Evolutionary conservation across 495 filamentous ascomycete species (phyloP), one percentile per base, ranked within the genome.

Genomic region (Physcia stellaris): DNA sequence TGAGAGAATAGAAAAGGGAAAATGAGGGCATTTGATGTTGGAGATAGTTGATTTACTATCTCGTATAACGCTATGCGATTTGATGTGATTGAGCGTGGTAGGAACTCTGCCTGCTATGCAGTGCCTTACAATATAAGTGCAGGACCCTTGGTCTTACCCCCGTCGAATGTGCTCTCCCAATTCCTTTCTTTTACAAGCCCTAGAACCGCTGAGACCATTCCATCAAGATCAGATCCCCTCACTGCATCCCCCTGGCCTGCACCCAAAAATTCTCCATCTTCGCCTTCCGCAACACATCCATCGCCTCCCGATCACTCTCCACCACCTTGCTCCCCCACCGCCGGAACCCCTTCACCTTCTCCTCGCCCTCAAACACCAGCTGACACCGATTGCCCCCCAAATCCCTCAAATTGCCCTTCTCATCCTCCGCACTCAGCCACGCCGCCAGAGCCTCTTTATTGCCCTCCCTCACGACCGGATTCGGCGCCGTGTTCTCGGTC

Each of bases 181-280:
- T n/a, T n/a, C n/a, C n/a, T n/a, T n/a, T n/a, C n/a, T n/a, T n/a
- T n/a, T n/a, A n/a, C n/a, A n/a, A n/a, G n/a, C n/a, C n/a, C n/a
- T n/a, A n/a, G n/a, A n/a, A n/a, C n/a, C n/a, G n/a, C n/a, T n/a
- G n/a, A n/a, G n/a, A n/a, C n/a, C n/a, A n/a, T 21, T 20, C 17
- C 6, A 10, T 16, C 33, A 16, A 9, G 16, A 11, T 21, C 5
- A 2, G 4, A 15, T 24, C 15, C 16, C 24, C 29, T 52, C 52
- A 59, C 45, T 68, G 65, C 35, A 63, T 52, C 42, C 68, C 80
- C 73, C 93, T 96, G 2, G 86, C 90, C 54, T 86, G 62, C n/a
- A 78, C 79, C 90, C 90, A 99, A 51, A 96, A 86, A 49, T 77
- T 92, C 55, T 96, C 90, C 75, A 95, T 80, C 63, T 93, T 95